Evolutionary conservation across 305 asterid species (phyloP), one percentile per base, ranked within the genome.

Genomic region (Fraxinus dipetala): DNA sequence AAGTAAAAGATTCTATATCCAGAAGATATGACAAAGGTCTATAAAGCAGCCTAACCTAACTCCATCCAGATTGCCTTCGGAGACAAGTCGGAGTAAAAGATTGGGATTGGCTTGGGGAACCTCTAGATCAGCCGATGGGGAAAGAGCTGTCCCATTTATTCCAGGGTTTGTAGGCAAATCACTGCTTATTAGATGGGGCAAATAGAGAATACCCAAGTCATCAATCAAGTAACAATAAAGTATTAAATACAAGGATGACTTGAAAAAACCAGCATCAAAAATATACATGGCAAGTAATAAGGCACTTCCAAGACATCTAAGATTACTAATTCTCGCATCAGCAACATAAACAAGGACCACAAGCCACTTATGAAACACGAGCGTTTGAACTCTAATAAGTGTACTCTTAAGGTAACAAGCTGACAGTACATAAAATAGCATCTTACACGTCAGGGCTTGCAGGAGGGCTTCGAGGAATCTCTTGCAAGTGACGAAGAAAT

Each of bases 381-480:
- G 59, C 48, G 26, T 13, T 77, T 79, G 77, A 83, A 77, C 82
- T 83, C 84, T 77, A 73, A 34, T 4, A 32, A 24, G 48, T n/a
- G 65, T 36, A 79, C 74, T 76, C 70, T 72, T 22, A 80, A 77
- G 56, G 69, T 32, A 73, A 78, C 14, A 79, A 76, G 31, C 78
- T 26, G 75, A 78, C 24, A 35, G 14, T 13, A 69, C 24, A 83
- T 45, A 11, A 73, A 79, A 77, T 36, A 85, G 82, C 76, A 84
- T 86, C 97, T 87, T 93, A 93, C 99, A 88, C 91, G 81, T 93
- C 95, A 65, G 98, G 99, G 90, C 98, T 96, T 82, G 98, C 88
- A 22, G 99, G 98, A 80, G 98, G 97, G 80, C 96, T 96, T 88
- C 95, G 92, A 78, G 99, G 99, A 87, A 96, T 92, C 88, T 90